These are phyloP conservation scores for Microdochium trichocladiopsis DNA, from an alignment of 2,329 filamentous ascomycete species.

Conservation along the genomic window DNA sequence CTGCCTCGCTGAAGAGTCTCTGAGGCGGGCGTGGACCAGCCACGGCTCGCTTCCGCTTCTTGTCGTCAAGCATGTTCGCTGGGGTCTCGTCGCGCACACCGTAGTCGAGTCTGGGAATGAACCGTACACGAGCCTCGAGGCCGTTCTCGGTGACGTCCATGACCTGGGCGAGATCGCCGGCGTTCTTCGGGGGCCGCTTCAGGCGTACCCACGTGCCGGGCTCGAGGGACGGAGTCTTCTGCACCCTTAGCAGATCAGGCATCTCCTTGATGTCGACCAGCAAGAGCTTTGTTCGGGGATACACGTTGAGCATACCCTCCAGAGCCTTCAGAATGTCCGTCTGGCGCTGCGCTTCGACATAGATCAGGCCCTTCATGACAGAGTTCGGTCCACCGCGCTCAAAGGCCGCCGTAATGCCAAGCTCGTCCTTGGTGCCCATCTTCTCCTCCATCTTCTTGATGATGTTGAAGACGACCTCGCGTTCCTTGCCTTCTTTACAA, in stretches of 20 bases:
- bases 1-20: slow-evolving; percentile 84
- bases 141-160: slow-evolving; percentile 91
- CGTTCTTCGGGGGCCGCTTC: slow-evolving; percentile 71
- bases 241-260: slow-evolving; percentile 87
- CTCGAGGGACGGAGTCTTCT: slow-evolving; percentile 77
- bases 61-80: slow-evolving; percentile 40
- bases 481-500: slow-evolving; percentile 92
- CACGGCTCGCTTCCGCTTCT: slow-evolving; percentile 73
- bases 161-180: slow-evolving; percentile 84
- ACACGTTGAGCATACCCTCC: slow-evolving; percentile 82
- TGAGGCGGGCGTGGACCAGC: slow-evolving; percentile 71
- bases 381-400: slow-evolving; percentile 73
- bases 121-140: slow-evolving; percentile 75
- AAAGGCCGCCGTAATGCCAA: slow-evolving; percentile 84
- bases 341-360: slow-evolving; percentile 84
- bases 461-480: slow-evolving; percentile 80
- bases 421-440: slow-evolving; percentile 66
- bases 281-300: slow-evolving; percentile 78
- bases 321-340: slow-evolving; percentile 79
- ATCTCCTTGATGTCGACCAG: slow-evolving; percentile 95
- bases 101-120: slow-evolving; percentile 90
- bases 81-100: slow-evolving; percentile 71
- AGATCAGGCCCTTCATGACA: slow-evolving; percentile 89
- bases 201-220: slow-evolving; percentile 91
- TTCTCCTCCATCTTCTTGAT: slow-evolving; percentile 85